A percentile compares a stretch with the other conserved stretches of the same genome.
Evolutionary conservation across 2,329 filamentous ascomycete genomes (phyloP).

Genomic region (Stemphylium vesicarium): DNA sequence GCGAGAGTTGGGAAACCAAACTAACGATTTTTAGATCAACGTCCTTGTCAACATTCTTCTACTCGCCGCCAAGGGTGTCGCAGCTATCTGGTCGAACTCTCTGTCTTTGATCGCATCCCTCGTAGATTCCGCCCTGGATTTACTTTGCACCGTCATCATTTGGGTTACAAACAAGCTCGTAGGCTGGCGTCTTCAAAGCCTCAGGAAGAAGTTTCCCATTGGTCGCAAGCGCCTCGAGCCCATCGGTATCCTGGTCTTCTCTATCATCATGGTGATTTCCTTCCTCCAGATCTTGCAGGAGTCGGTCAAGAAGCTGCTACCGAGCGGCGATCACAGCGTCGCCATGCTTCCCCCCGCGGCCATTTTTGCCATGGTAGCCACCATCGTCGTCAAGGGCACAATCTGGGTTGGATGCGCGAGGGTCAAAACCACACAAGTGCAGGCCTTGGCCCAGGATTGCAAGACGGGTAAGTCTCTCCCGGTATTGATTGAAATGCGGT

Average conservation of each 20-base stretch:
- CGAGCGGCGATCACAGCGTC: constrained; percentile 56
- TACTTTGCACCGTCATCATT: constrained; percentile 66
- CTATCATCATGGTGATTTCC: constrained; percentile 67
- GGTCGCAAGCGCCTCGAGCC: constrained; percentile 61
- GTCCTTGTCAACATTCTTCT: constrained; percentile 66
- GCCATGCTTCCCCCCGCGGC: constrained; percentile 60
- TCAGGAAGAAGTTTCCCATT: constrained; percentile 64
- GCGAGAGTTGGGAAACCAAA: too few relatives aligned
- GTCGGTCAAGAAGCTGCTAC: constrained; percentile 64
- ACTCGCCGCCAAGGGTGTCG: constrained; percentile 62
- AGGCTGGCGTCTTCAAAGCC: constrained; percentile 59
- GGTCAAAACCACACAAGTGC: constrained; percentile 69
- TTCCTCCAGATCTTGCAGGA: constrained; percentile 68
- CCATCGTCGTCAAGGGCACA: constrained; percentile 64
- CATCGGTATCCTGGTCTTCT: constrained; percentile 67
- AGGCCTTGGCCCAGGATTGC: constrained; percentile 68
- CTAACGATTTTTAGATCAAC: constrained; percentile 55
- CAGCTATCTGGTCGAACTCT: constrained; percentile 62
- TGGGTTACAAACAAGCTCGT: constrained; percentile 67
- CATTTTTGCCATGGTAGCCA: constrained; percentile 64
- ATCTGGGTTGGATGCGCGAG: constrained; percentile 66
- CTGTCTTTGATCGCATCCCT: constrained; percentile 67
- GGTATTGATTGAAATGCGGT: too few relatives aligned
- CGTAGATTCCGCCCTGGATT: constrained; percentile 66
- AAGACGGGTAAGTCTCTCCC: constrained; percentile 45